Evolutionary conservation across 306 rosid genomes (phyloP).

Genomic region (Biancaea sappan): DNA sequence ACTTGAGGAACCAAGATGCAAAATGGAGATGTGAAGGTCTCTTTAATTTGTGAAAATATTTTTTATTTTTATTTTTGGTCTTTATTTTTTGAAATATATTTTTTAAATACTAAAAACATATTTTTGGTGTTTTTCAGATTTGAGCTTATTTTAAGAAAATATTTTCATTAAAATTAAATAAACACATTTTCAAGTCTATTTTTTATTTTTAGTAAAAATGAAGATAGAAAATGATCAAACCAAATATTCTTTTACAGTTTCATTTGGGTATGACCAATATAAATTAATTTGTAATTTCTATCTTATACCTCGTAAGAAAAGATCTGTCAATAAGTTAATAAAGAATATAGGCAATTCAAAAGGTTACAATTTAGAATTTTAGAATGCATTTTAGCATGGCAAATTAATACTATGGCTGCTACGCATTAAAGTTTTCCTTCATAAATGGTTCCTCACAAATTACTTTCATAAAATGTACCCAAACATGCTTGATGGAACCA

Average conservation of each 20-base stretch:
- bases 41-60: too few species aligned
- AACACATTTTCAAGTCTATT: too few species aligned
- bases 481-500: background rate
- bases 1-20: background rate
- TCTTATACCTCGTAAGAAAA: background rate
- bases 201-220: too few species aligned
- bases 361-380: background rate
- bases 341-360: background rate
- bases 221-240: too few species aligned
- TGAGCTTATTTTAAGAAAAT: too few species aligned
- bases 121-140: too few species aligned
- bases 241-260: slow-evolving; percentile 19
- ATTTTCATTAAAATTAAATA: too few species aligned
- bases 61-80: too few species aligned
- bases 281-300: background rate
- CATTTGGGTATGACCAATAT: background rate
- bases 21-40: too few species aligned
- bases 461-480: background rate
- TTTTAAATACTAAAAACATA: too few species aligned
- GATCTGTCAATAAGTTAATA: background rate
- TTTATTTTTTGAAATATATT: too few species aligned
- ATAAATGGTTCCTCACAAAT: background rate
- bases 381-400: background rate
- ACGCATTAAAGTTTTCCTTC: background rate
- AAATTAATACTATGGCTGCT: background rate